Percentiles rank a stretch among this genome's conserved stretches.
These are phyloP conservation scores for Plantago major DNA, from an alignment of 257 asterid genomes.

Conservation along the genomic window DNA sequence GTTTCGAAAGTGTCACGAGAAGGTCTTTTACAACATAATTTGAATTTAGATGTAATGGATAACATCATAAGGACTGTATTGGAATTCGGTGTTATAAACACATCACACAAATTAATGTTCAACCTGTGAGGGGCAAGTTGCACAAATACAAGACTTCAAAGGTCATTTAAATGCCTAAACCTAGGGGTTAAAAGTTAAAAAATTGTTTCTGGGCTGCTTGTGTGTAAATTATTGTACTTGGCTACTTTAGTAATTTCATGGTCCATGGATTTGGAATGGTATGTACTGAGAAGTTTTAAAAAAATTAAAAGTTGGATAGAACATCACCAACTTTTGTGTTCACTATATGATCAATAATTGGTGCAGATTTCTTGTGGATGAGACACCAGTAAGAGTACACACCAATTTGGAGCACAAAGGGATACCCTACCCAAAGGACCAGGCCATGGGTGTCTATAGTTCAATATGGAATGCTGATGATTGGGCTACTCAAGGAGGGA, in stretches of 20 bases:
- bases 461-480: slow-evolving; percentile 94
- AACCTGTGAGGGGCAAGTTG: no score
- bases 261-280: slow-evolving; percentile 24
- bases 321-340: slow-evolving; percentile 15
- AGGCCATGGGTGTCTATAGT: slow-evolving; percentile 82
- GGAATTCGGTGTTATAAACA: no score
- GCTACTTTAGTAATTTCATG: slow-evolving; percentile 10
- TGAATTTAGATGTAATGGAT: no score
- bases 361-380: slow-evolving; percentile 79
- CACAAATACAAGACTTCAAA: no score
- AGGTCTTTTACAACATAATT: no score
- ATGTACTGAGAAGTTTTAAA: slow-evolving; percentile 17
- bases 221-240: background rate
- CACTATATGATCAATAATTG: background rate
- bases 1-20: no score
- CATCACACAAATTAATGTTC: no score
- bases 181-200: no score
- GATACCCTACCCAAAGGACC: slow-evolving; percentile 76
- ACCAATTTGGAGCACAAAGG: slow-evolving; percentile 71
- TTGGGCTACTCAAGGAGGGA: slow-evolving; percentile 94
- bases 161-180: no score
- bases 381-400: slow-evolving; percentile 75
- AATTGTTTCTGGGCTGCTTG: no score
- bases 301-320: slow-evolving; percentile 5
- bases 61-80: no score